phyloP scores from a whole-genome alignment of 441 rosid species.

The Adansonia gregorii region DNA sequence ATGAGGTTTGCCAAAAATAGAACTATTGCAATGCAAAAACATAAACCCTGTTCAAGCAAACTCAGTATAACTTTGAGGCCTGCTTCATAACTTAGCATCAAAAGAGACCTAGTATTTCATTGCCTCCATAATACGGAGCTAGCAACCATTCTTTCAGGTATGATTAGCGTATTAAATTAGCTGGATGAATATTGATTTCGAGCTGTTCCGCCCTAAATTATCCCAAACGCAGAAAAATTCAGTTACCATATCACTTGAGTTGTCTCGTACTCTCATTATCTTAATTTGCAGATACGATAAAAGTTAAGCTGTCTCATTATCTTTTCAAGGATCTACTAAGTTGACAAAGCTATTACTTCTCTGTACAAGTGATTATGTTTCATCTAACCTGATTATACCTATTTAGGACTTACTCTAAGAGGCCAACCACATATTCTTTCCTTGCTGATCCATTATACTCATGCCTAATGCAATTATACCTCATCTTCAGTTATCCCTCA shows the following conservation, averaged over 20 bases:
- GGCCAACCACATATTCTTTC: neutral
- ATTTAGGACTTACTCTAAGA: constrained; percentile 15
- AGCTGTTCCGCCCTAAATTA: constrained; percentile 3
- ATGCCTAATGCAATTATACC: neutral
- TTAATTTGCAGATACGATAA: neutral
- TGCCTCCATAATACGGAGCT: neutral
- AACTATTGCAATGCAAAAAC: neutral
- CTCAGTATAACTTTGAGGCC: constrained; percentile 7
- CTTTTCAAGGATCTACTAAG: constrained; percentile 5
- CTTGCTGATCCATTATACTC: constrained; percentile 8
- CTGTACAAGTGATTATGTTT: neutral
- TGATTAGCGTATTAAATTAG: constrained; percentile 3
- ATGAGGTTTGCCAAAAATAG: neutral
- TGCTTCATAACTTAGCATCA: constrained; percentile 15
- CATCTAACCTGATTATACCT: neutral
- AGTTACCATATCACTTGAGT: constrained; percentile 1
- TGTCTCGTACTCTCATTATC: neutral
- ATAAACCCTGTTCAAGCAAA: constrained; percentile 8
- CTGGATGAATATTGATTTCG: neutral
- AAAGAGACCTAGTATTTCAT: neutral
- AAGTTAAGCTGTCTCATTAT: constrained; percentile 4
- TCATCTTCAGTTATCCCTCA: neutral
- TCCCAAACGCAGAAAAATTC: neutral
- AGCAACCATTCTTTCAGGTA: constrained; percentile 17
- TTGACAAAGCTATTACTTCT: neutral